These are phyloP conservation scores for Neurospora sp. DNA, from an alignment of 495 filamentous ascomycete species.

Conservation along the genomic window DNA sequence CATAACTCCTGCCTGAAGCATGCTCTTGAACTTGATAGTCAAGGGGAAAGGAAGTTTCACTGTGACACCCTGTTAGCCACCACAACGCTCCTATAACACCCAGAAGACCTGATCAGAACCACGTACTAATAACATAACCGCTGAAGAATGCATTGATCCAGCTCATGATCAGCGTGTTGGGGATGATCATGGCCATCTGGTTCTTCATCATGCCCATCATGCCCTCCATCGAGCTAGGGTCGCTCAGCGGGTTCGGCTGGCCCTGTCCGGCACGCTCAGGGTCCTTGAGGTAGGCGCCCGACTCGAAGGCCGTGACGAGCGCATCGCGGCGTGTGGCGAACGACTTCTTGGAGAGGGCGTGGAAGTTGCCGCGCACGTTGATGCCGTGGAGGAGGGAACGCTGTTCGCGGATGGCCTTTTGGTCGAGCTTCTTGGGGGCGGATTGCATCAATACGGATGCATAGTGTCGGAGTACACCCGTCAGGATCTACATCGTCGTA, in stretches of 20 bases:
- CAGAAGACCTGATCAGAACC: not conserved
- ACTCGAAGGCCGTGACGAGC: slow-evolving; percentile 68
- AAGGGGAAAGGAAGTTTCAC: slow-evolving; percentile 98
- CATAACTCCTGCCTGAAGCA: slow-evolving; percentile 93
- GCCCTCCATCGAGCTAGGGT: slow-evolving; percentile 95
- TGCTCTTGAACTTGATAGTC: slow-evolving; percentile 97
- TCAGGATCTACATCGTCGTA: slow-evolving; percentile 56
- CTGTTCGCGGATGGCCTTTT: slow-evolving; percentile 73
- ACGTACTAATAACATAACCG: slow-evolving; percentile 90
- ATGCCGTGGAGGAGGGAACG: slow-evolving; percentile 78
- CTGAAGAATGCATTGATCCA: slow-evolving; percentile 99
- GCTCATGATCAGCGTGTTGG: slow-evolving; percentile 97
- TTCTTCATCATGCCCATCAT: slow-evolving; percentile 99
- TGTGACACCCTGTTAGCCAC: slow-evolving; percentile 24
- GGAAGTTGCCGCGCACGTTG: slow-evolving; percentile 70
- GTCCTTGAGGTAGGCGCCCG: slow-evolving; percentile 80
- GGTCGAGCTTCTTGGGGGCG: slow-evolving; percentile 70
- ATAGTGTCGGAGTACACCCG: slow-evolving; percentile 93
- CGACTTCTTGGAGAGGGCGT: slow-evolving; percentile 59
- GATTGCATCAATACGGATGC: slow-evolving; percentile 81
- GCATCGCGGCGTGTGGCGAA: slow-evolving; percentile 74
- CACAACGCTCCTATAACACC: not conserved
- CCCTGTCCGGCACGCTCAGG: slow-evolving; percentile 77
- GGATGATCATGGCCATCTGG: slow-evolving; percentile 99
- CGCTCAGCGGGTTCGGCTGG: slow-evolving; percentile 87